Conservation (phyloP, 1,139 yeast genomes). For the Protomyces inundatus region DNA sequence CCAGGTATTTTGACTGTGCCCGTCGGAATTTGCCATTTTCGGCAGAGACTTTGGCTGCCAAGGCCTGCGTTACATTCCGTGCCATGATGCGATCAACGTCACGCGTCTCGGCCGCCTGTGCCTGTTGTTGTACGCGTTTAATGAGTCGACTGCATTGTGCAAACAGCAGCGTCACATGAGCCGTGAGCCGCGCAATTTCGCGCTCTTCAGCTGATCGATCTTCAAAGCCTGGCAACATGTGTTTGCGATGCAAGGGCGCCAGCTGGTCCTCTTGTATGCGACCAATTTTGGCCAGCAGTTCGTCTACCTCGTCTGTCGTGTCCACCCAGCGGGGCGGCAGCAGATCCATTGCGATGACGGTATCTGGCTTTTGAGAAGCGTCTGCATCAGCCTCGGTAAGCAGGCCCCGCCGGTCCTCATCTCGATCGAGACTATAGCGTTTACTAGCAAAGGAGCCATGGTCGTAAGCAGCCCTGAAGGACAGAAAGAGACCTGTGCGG, state of each 20-base stretch:
- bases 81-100: constrained; percentile 57
- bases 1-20: constrained; percentile 81
- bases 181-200: constrained; percentile 68
- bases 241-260: constrained; percentile 67
- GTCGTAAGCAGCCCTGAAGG: constrained; percentile 45
- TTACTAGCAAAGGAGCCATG: constrained; percentile 34
- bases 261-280: constrained; percentile 41
- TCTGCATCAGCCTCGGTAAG: constrained; percentile 37
- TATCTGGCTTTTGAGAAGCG: constrained; percentile 38
- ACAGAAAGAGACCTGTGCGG: constrained; percentile 44
- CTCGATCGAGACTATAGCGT: constrained; percentile 27
- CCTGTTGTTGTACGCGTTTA: constrained; percentile 56
- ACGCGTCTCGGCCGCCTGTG: constrained; percentile 42
- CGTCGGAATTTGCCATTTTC: constrained; percentile 72
- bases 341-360: constrained; percentile 44
- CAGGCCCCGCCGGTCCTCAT: constrained; percentile 57
- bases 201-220: constrained; percentile 59
- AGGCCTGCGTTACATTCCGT: constrained; percentile 71
- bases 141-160: constrained; percentile 74
- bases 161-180: constrained; percentile 58
- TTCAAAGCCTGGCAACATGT: constrained; percentile 77
- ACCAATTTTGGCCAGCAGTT: constrained; percentile 49
- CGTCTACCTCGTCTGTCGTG: constrained; percentile 66
- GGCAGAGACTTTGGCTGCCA: constrained; percentile 80
- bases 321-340: constrained; percentile 78